Base-by-base conservation (phyloP, 768 basidiomycete genomes). In the Thelephora ganbajun region DNA sequence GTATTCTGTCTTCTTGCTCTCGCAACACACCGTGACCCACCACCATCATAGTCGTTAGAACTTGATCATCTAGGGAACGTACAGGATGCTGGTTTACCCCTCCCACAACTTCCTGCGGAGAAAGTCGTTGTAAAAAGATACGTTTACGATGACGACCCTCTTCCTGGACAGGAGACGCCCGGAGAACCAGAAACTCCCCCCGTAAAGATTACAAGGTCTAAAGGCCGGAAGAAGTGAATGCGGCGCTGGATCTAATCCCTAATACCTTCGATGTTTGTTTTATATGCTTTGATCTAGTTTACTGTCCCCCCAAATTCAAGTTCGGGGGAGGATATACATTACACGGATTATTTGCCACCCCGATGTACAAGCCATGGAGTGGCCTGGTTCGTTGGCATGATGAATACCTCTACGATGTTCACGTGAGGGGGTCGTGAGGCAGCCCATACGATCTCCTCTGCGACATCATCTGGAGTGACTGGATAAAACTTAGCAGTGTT, bases 371-470 rank as follows among this genome's bases (percentile, higher is more conserved):
- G 61, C 19, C 71, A 77, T 20, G 81, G 74, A 51, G 73, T 69
- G 33, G 86, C 86, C 66, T 89, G 86, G 60, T 86, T 86, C 26
- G 81, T 80, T 1, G 86, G 86, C 54, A 87, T 75, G 41, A 89
- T 71, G 48, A 77, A 75, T 11, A 86, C 64, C 57, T 91, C 83
- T 0, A 88, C 90, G 37, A 97, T 73, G 60, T 97, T 92, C 41
- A 97, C 88, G 58, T 94, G 93, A 35, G 86, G 72, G 11, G 93
- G 93, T 36, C 93, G 80, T 11, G 85, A 73, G 16, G 96, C 94
- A 12, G 81, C 81, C 94, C 94, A 99, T 16, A 94, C 91, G 57
- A 99, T 93, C 64, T 98, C 92, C 61, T 99, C 96, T 1, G 96
- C 96, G 42, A 97, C 83, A 59, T 97, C 92, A 50, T 82, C 73